Base-by-base conservation (phyloP, 306 rosid species). In the Pueraria montana region DNA sequence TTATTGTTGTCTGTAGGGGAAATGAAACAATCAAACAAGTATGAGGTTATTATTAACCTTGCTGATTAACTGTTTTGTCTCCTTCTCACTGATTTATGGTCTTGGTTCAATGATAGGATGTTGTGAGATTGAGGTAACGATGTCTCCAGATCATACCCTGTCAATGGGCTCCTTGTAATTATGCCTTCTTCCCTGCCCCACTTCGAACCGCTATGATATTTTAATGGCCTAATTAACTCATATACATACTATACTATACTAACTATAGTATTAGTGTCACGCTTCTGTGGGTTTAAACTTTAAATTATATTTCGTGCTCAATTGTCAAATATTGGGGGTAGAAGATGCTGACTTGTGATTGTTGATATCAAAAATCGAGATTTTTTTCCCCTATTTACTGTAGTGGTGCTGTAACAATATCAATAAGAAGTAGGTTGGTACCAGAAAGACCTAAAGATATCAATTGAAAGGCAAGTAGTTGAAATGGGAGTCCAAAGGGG, bases 21-120 rank as follows among this genome's bases (percentile, higher is more conserved):
- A 78, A 74, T 3, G 68, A 14, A 62, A 62, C 10, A 13, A 61
- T 27, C 21, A 63, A 30, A 34, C 56, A 71, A 83, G 86, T 82
- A 18, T 89, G 91, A 81, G 96, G 97, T 81, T 74, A 87, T 53
- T 71, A 80, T 55, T 88, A 42, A 78, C 78, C 80, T 83, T 36
- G 58, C 64, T 74, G 79, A 46, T 34, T 42, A 72, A 26, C 68
- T 40, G 56, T 13, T 74, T 55, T 84, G 86, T 84, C 86, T 43
- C 34, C 66, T 86, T 80, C 74, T 85, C 20, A 63, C 8, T 65
- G 87, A 83, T 81, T 38, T 84, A 91, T 77, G 94, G 97, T 68
- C 85, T 42, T 53, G 88, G 84, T 91, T 94, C 75, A 75, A 72
- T 86, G 38, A 42, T 49, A 53, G 43, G 82, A 86, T 81, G 70